Evolutionary conservation across 768 basidiomycete species (phyloP).

Genomic region (Dendrothele bispora): DNA sequence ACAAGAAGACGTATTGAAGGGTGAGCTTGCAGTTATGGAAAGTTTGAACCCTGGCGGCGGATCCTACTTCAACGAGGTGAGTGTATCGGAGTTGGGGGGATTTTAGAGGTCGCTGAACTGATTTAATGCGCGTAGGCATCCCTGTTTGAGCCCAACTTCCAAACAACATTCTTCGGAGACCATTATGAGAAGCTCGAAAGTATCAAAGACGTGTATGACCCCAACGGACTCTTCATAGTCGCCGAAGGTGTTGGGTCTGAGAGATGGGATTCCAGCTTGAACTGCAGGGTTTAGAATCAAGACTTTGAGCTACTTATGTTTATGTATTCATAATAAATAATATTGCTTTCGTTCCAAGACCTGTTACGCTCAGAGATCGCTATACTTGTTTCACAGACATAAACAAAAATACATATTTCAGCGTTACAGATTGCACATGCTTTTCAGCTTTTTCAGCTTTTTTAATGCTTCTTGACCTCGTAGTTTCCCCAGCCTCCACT

Average conservation of each 20-base stretch:
- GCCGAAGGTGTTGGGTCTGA: constrained; percentile 48
- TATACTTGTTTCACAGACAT: too few species aligned
- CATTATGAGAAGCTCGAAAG: constrained; percentile 38
- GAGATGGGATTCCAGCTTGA: constrained; percentile 40
- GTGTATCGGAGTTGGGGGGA: constrained; percentile 7
- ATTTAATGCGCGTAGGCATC: constrained; percentile 33
- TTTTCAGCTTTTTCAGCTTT: too few species aligned
- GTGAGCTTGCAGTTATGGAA: constrained; percentile 23
- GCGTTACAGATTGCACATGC: too few species aligned
- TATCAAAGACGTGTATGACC: constrained; percentile 49
- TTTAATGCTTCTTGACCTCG: constrained; percentile 35
- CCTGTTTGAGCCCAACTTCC: constrained; percentile 38
- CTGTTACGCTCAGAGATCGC: too few species aligned
- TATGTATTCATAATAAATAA: too few species aligned
- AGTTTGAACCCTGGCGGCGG: constrained; percentile 33
- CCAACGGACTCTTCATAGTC: constrained; percentile 44
- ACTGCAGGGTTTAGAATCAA: too few species aligned
- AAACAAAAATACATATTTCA: too few species aligned
- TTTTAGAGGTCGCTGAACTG: background rate
- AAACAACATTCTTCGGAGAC: constrained; percentile 45
- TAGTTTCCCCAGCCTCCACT: constrained; percentile 88
- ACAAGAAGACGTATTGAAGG: constrained; percentile 13
- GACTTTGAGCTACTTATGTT: too few species aligned
- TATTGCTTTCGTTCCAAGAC: too few species aligned
- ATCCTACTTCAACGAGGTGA: constrained; percentile 51